Conservation (phyloP, 192 early-diverging fungal species). For the Backusella tarrabulga region DNA sequence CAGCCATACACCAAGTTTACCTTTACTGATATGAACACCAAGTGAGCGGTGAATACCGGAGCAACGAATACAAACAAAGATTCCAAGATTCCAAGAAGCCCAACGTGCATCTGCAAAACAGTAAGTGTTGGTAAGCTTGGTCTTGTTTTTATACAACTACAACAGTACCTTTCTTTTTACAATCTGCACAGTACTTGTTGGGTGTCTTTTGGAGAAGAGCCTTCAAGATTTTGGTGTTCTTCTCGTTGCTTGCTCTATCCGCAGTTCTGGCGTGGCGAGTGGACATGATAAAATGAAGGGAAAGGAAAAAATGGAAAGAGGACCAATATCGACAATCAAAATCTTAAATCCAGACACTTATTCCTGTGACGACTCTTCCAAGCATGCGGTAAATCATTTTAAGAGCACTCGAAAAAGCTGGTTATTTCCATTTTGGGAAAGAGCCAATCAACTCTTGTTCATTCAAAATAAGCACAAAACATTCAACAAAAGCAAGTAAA, state of each 20-base stretch:
- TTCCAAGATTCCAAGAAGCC: constrained; percentile 63
- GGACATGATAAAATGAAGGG: constrained; percentile 39
- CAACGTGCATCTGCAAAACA: constrained; percentile 63
- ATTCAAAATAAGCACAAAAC: neutral
- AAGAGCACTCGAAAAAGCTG: neutral
- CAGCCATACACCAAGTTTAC: constrained; percentile 32
- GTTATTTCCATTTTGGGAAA: neutral
- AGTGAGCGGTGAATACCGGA: constrained; percentile 79
- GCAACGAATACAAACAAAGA: constrained; percentile 63
- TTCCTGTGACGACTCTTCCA: neutral
- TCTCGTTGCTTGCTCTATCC: constrained; percentile 71
- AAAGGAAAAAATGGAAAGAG: neutral
- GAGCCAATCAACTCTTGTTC: neutral
- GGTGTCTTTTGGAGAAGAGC: constrained; percentile 64
- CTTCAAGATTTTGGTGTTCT: constrained; percentile 69
- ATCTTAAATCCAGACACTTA: no score
- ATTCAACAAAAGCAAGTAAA: neutral
- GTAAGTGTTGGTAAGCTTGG: neutral
- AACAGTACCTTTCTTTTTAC: constrained; percentile 67
- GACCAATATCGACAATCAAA: no score
- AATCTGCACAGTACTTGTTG: constrained; percentile 80
- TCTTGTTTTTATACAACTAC: neutral
- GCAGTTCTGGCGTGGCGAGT: constrained; percentile 65
- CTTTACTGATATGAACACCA: constrained; percentile 85
- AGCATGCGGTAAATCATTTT: no score